These are phyloP conservation scores for Cladophialophora chaetospira DNA, from an alignment of 2,329 filamentous ascomycete genomes.

Conservation along the genomic window DNA sequence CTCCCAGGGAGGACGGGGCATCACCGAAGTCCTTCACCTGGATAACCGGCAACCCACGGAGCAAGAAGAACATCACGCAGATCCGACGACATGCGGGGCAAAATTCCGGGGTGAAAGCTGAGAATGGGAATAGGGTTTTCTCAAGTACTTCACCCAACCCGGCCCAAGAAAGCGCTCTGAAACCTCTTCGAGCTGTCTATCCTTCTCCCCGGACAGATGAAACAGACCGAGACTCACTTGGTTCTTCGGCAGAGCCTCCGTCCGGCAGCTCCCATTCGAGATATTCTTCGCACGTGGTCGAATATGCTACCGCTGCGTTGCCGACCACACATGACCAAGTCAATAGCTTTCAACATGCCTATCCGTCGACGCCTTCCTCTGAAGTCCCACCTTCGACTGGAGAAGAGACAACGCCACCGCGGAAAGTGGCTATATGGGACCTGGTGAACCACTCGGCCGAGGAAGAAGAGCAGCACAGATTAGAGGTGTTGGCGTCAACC, in stretches of 20 bases:
- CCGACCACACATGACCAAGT: not conserved
- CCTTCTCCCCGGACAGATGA: not conserved
- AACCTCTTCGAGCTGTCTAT: not conserved
- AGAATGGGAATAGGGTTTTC: not conserved
- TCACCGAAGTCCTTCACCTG: slow-evolving; percentile 19
- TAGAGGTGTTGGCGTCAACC: slow-evolving; percentile 4
- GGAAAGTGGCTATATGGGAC: slow-evolving; percentile 17
- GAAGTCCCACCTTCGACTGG: not conserved
- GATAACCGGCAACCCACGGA: slow-evolving; percentile 24
- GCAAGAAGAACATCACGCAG: slow-evolving; percentile 24
- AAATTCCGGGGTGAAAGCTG: slow-evolving; percentile 15
- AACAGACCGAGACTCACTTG: not conserved
- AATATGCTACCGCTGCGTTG: not conserved
- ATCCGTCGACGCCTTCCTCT: not conserved
- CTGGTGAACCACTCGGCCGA: slow-evolving; percentile 17
- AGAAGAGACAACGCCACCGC: not conserved
- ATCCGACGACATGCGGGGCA: slow-evolving; percentile 25
- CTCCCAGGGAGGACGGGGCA: slow-evolving; percentile 21
- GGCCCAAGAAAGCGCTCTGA: not conserved
- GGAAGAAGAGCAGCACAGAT: slow-evolving; percentile 11
- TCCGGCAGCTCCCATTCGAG: not conserved
- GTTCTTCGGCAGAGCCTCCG: not conserved
- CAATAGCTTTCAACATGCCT: not conserved
- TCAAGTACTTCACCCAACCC: slow-evolving; percentile 3
- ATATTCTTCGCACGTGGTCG: not conserved